These are phyloP conservation scores for Quambalaria eucalypti DNA, from an alignment of 1,284 basidiomycete genomes.

Conservation along the genomic window DNA sequence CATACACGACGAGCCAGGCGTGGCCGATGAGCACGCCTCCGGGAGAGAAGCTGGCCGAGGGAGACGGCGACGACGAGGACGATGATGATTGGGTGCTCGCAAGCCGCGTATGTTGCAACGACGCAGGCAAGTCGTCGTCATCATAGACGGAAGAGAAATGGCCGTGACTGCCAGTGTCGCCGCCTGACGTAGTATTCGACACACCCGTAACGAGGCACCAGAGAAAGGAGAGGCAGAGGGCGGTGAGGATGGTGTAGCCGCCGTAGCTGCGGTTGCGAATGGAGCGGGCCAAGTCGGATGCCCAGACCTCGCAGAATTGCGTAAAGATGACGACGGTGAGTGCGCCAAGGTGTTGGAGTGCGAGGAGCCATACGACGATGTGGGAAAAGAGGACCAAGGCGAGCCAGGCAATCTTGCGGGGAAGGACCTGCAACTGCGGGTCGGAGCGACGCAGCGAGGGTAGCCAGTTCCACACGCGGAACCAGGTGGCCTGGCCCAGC, in stretches of 20 bases:
- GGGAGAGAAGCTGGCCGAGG: conserved; percentile 20
- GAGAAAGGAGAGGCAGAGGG: conserved; percentile 25
- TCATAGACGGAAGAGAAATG: conserved; percentile 6
- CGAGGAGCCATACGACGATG: conserved; percentile 37
- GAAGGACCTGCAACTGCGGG: conserved; percentile 15
- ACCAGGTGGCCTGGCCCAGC: conserved; percentile 21
- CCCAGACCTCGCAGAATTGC: conserved; percentile 45
- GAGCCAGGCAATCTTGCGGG: conserved; percentile 22
- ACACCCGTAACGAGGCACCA: conserved; percentile 11
- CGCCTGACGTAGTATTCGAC: not conserved
- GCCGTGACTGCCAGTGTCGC: conserved; percentile 2
- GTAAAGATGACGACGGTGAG: conserved; percentile 39
- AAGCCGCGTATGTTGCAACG: conserved; percentile 17
- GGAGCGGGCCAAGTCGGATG: conserved; percentile 26
- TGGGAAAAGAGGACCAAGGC: conserved; percentile 24
- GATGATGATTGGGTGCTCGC: too few species aligned
- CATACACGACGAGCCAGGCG: conserved; percentile 23
- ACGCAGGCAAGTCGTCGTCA: conserved; percentile 24
- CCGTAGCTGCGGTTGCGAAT: conserved; percentile 25
- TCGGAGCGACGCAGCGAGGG: conserved; percentile 17
- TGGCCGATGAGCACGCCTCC: conserved; percentile 27
- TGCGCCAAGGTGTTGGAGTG: conserved; percentile 33
- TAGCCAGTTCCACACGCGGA: conserved; percentile 39
- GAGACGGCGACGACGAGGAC: conserved; percentile 4
- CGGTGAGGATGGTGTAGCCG: conserved; percentile 29